These are phyloP conservation scores for Alternaria panax DNA, from an alignment of 2,329 filamentous ascomycete genomes.

Conservation along the genomic window DNA sequence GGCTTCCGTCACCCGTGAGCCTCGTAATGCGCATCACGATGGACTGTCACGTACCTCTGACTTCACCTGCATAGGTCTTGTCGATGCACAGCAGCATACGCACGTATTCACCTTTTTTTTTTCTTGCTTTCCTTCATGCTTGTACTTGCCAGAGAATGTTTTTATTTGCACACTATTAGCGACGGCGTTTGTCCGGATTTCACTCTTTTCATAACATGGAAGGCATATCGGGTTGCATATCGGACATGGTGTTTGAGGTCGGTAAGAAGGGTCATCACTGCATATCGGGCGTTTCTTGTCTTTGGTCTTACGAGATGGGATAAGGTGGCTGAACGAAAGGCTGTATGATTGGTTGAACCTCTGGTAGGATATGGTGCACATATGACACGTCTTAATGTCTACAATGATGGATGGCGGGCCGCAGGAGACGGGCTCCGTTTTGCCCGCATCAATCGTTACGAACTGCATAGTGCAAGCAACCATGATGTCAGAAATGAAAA, in stretches of 20 bases:
- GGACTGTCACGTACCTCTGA: neutral
- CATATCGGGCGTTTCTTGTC: conserved; percentile 5
- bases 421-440: neutral
- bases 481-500: neutral
- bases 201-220: conserved; percentile 11
- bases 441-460: neutral
- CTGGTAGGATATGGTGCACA: neutral
- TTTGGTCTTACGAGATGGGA: neutral
- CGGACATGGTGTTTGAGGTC: conserved; percentile 5
- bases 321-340: neutral
- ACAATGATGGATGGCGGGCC: neutral
- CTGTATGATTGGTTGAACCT: neutral
- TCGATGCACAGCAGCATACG: neutral
- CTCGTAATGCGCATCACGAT: neutral
- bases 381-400: conserved; percentile 3
- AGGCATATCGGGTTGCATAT: conserved; percentile 13
- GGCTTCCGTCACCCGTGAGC: neutral
- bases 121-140: neutral
- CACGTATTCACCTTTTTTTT: neutral
- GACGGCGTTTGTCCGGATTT: conserved; percentile 22
- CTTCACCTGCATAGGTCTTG: neutral
- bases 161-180: conserved; percentile 13
- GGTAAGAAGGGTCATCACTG: neutral
- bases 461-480: neutral
- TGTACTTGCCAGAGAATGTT: conserved; percentile 1